phyloP scores from a whole-genome alignment of 495 filamentous ascomycete species.

The Opeltia flavorubescens region DNA sequence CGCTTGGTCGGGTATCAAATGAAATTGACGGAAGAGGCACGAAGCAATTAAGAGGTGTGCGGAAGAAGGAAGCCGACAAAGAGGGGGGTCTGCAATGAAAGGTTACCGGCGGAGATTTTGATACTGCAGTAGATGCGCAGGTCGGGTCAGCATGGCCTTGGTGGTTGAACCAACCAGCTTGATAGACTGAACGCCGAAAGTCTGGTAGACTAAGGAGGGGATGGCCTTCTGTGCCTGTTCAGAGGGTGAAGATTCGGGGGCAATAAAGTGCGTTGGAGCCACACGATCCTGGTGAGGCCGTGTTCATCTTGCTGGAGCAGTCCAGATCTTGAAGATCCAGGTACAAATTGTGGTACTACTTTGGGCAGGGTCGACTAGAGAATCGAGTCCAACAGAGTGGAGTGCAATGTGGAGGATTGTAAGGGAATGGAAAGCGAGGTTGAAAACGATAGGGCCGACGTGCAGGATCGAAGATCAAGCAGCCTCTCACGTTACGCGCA shows the following conservation, averaged over 20 bases:
- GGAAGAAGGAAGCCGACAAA: background rate
- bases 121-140: background rate
- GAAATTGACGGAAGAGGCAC: background rate
- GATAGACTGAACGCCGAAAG: background rate
- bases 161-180: background rate
- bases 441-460: background rate
- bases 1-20: background rate
- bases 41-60: background rate
- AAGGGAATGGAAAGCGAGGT: background rate
- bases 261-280: conserved; percentile 3
- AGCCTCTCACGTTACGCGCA: background rate
- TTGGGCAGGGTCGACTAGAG: no score
- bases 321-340: no score
- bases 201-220: background rate
- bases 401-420: background rate
- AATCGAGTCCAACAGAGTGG: background rate
- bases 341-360: no score
- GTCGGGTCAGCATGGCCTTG: background rate
- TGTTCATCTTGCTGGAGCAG: background rate
- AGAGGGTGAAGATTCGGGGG: background rate
- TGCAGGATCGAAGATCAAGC: background rate
- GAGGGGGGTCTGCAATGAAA: background rate
- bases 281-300: background rate
- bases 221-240: background rate
- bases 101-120: background rate